Evolutionary conservation across 805 yeast species (phyloP).

Genomic region (Naumovozyma baii): DNA sequence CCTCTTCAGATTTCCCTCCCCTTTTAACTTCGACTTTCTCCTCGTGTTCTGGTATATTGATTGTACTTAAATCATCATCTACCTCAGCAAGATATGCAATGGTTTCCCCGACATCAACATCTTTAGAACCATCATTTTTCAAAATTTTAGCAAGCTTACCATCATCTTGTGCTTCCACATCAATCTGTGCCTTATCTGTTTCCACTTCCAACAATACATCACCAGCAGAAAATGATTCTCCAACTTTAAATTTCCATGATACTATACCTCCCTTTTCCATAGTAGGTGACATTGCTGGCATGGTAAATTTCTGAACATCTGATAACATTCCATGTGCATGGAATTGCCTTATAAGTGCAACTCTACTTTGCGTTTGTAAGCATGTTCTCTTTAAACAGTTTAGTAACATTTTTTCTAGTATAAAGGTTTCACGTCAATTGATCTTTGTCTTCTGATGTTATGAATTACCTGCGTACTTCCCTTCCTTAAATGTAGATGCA

Average conservation of each 20-base stretch:
- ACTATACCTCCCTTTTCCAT: conserved; percentile 94
- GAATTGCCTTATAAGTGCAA: conserved; percentile 10
- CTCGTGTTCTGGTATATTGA: conserved; percentile 34
- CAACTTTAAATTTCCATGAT: conserved; percentile 76
- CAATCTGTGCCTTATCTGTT: conserved; percentile 76
- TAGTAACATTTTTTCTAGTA: too few relatives aligned
- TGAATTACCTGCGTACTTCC: not conserved
- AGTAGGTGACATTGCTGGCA: conserved; percentile 99
- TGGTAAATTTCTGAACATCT: conserved; percentile 46
- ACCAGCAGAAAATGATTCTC: conserved; percentile 68
- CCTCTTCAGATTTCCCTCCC: conserved; percentile 3
- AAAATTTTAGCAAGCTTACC: conserved; percentile 77
- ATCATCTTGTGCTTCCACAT: conserved; percentile 85
- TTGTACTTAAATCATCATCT: conserved; percentile 64
- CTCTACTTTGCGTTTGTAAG: not conserved
- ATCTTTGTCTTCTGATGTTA: too few relatives aligned
- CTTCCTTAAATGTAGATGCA: not conserved
- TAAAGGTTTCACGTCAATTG: too few relatives aligned
- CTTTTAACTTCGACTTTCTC: conserved; percentile 6
- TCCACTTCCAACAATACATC: conserved; percentile 78
- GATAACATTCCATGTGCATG: conserved; percentile 16
- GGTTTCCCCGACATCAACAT: conserved; percentile 75
- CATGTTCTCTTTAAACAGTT: not conserved
- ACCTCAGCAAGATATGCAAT: conserved; percentile 85
- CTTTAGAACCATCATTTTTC: conserved; percentile 61